Evolutionary conservation across 1,139 yeast genomes (phyloP).

Genomic region (Candida sp.): DNA sequence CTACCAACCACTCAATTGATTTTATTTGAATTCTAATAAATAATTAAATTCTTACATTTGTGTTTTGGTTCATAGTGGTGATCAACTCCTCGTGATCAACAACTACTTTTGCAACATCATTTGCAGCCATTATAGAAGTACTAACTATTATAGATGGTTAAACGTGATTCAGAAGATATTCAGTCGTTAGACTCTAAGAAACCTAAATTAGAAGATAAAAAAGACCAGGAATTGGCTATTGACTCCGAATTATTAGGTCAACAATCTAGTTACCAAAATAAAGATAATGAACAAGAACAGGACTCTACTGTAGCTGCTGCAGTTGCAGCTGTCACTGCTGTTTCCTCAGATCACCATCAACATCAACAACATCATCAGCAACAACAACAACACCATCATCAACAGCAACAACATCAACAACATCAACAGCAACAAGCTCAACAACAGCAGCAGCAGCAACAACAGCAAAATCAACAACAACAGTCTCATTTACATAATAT

Average conservation of each 20-base stretch:
- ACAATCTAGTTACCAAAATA: slow-evolving; percentile 29
- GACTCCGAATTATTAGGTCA: slow-evolving; percentile 49
- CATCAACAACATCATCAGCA: slow-evolving; percentile 4
- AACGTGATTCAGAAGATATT: slow-evolving; percentile 25
- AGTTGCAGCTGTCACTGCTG: slow-evolving; percentile 34
- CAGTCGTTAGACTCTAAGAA: slow-evolving; percentile 18
- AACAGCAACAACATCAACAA: slow-evolving; percentile 8
- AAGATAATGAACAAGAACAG: slow-evolving; percentile 14
- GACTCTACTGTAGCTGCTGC: slow-evolving; percentile 27
- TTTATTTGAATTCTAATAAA: too few species aligned
- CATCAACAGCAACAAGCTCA: slow-evolving; percentile 15
- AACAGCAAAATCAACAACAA: slow-evolving; percentile 10
- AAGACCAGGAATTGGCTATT: slow-evolving; percentile 39
- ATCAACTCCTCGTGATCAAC: background rate
- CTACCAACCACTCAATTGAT: too few species aligned
- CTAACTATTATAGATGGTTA: slow-evolving; percentile 15
- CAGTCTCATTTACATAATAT: slow-evolving; percentile 12
- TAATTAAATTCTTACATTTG: background rate
- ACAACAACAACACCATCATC: slow-evolving; percentile 14
- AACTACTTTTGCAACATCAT: slow-evolving; percentile 1
- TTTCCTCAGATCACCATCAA: slow-evolving; percentile 11
- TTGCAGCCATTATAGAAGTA: background rate
- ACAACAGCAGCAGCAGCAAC: slow-evolving; percentile 22
- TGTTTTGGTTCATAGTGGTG: slow-evolving; percentile 1
- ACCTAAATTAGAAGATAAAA: slow-evolving; percentile 22